Percentiles rank a stretch among this genome's conserved stretches.
These are phyloP conservation scores for Leccinum imitatum DNA, from an alignment of 768 basidiomycete species.

Conservation along the genomic window DNA sequence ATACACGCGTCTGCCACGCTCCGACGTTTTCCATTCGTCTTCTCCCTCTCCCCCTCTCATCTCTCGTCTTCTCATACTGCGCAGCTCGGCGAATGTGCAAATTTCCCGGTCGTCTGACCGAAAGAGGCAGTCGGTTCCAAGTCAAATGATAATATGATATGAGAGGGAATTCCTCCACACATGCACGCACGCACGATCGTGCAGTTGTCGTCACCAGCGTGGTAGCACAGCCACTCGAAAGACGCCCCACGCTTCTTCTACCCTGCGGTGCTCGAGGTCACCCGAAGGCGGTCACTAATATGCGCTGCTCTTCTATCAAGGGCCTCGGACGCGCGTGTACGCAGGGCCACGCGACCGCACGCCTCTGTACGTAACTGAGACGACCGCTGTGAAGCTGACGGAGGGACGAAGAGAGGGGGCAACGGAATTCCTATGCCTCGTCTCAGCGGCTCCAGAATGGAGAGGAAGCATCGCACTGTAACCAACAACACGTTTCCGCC, in stretches of 20 bases:
- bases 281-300: slow-evolving; percentile 2
- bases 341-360: slow-evolving; percentile 8
- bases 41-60: neutral
- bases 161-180: neutral
- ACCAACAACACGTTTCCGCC: slow-evolving; percentile 24
- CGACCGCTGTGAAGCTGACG: neutral
- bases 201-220: neutral
- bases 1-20: slow-evolving; percentile 30
- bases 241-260: slow-evolving; percentile 8
- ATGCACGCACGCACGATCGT: neutral
- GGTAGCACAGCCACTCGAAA: neutral
- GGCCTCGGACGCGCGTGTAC: slow-evolving; percentile 15
- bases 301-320: neutral
- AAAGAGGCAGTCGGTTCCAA: neutral
- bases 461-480: slow-evolving; percentile 12
- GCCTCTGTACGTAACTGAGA: slow-evolving; percentile 9
- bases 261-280: slow-evolving; percentile 3
- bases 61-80: neutral
- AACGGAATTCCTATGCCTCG: slow-evolving; percentile 1
- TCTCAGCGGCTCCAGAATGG: slow-evolving; percentile 12
- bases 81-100: neutral
- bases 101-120: neutral
- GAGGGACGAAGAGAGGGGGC: neutral
- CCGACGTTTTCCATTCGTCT: neutral
- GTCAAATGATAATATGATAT: slow-evolving; percentile 2